Evolutionary conservation across 495 filamentous ascomycete genomes (phyloP), one percentile per base, ranked within the genome.

Genomic region (Lasiosphaeria miniovina): DNA sequence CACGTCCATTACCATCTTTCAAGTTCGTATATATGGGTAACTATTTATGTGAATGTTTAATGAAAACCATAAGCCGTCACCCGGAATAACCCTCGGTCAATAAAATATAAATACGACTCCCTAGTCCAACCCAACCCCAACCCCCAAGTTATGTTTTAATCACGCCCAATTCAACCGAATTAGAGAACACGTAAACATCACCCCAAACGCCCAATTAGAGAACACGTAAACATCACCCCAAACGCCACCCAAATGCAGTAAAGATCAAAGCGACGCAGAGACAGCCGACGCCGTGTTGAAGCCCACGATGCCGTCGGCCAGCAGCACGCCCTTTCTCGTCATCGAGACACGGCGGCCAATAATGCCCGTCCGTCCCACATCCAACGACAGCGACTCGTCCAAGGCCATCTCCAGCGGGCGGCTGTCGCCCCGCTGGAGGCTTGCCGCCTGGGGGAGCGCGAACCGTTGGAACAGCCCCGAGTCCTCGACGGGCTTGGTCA

Each of bases 231-330:
- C 24, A 2, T 2, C 40, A n/a, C 40, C 24, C 24, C 24, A 24
- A 24, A 24, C 24, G 24, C 24, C 24, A 24, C 24, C 24, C 24
- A 24, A 24, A 24, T 24, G 24, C 24, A 24, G 24, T 24, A 24
- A 24, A 2, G 24, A 24, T 57, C 24, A 65, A 49, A 57, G 38
- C 34, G 55, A 59, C 5, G 59, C 46, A 24, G 35, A 38, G 4
- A 55, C 46, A 15, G 49, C 8, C 6, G 45, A 36, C 10, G 36
- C 7, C n/a, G 49, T 77, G 52, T 80, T 80, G 50, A 75, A 77
- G 35, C 77, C 77, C 24, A 78, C 72, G 36, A 80, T 78, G 7
- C 77, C 77, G 49, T 80, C 77, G 6, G 70, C 76, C 9, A 79
- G 51, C 12, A 76, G 50, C 41, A 68, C 61, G 2, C 36, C 61